These are phyloP conservation scores for Lachancea nothofagi DNA, from an alignment of 805 yeast genomes.

Conservation along the genomic window DNA sequence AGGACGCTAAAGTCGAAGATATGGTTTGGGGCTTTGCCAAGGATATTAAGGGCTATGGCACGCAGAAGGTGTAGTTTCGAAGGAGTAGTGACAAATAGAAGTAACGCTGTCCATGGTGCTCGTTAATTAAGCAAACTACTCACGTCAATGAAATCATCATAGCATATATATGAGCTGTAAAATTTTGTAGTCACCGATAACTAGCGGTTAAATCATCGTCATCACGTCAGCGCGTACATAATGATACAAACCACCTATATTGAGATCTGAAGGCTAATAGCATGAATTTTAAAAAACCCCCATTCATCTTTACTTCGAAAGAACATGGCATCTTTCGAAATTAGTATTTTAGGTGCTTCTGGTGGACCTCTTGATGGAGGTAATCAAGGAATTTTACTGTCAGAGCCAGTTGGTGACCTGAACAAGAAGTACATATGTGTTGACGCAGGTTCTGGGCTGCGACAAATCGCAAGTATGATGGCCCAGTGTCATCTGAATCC, in stretches of 20 bases:
- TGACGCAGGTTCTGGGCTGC: constrained; percentile 77
- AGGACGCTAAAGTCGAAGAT: constrained; percentile 58
- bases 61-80: constrained; percentile 43
- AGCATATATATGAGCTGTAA: too few relatives aligned
- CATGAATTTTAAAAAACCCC: too few relatives aligned
- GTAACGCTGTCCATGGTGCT: too few relatives aligned
- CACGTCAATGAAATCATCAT: too few relatives aligned
- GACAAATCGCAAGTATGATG: constrained; percentile 44
- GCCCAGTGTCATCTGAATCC: constrained; percentile 10
- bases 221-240: too few relatives aligned
- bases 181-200: too few relatives aligned
- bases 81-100: too few relatives aligned
- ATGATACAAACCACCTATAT: too few relatives aligned
- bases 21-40: constrained; percentile 90
- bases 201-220: too few relatives aligned
- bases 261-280: too few relatives aligned
- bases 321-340: constrained; percentile 40
- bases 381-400: constrained; percentile 64
- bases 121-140: too few relatives aligned
- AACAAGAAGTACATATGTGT: constrained; percentile 46
- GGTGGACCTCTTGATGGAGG: constrained; percentile 80
- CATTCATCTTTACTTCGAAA: too few relatives aligned
- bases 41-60: constrained; percentile 86
- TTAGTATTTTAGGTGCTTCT: constrained; percentile 67
- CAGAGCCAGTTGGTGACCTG: constrained; percentile 39